Base-by-base conservation (phyloP, 1,139 yeast genomes). In the Sugiyamaella castrensis region DNA sequence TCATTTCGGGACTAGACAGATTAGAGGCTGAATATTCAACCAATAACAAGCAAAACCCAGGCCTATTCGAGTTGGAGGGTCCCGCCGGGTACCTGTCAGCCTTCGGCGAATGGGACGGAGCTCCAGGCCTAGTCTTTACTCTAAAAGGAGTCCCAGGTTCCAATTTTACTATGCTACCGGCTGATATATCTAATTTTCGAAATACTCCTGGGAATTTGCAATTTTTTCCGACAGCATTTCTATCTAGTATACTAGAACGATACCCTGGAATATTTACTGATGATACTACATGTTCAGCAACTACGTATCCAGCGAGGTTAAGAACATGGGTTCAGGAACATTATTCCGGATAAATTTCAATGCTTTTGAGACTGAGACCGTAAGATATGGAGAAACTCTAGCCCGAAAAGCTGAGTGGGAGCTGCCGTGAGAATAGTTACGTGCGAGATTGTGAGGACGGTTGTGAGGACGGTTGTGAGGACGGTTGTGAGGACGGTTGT, bases 81-180 rank as follows among this genome's bases (percentile, higher is more conserved):
- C n/a, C n/a, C n/a, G n/a, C n/a, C n/a, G n/a, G n/a, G n/a, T n/a
- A n/a, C n/a, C n/a, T n/a, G n/a, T n/a, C n/a, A n/a, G n/a, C n/a
- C n/a, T n/a, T n/a, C n/a, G n/a, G n/a, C n/a, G n/a, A n/a, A n/a
- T n/a, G n/a, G n/a, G n/a, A n/a, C n/a, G n/a, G 79, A 0, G 81
- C 81, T 5, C 81, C 81, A 0, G n/a, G n/a, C n/a, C n/a, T n/a
- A n/a, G 81, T 76, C 1, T 80, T 76, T 35, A 76, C 67, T 42
- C 81, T 62, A 1, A 73, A 70, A 39, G 75, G 68, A 2, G 65
- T 54, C 4, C 60, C 58, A 3, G 42, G 26, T 30, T 36, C 31
- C n/a, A 37, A 26, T 11, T n/a, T n/a, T n/a, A n/a, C n/a, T n/a
- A n/a, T n/a, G n/a, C n/a, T n/a, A n/a, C n/a, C n/a, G n/a, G n/a